These are phyloP conservation scores for Aspergillus fructus DNA, from an alignment of 2,329 filamentous ascomycete genomes.

Conservation along the genomic window DNA sequence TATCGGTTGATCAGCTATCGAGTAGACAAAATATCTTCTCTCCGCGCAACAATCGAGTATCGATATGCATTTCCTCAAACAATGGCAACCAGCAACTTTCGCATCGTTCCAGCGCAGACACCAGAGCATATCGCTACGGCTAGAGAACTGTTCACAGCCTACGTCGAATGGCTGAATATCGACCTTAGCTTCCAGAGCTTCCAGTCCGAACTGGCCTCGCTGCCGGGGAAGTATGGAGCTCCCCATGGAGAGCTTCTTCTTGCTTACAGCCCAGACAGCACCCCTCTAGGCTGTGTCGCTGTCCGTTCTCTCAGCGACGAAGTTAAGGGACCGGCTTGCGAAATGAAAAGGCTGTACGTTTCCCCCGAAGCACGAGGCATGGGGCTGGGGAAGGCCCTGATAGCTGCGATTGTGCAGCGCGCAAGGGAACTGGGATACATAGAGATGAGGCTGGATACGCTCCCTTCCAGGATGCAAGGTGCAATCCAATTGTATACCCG, in stretches of 20 bases:
- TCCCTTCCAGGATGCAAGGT: slow-evolving; percentile 49
- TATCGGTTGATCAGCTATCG: neutral
- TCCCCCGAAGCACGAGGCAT: slow-evolving; percentile 48
- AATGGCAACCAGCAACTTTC: neutral
- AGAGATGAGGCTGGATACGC: slow-evolving; percentile 57
- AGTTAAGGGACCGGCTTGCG: slow-evolving; percentile 35
- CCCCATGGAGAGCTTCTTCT: slow-evolving; percentile 49
- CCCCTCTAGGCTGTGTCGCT: slow-evolving; percentile 51
- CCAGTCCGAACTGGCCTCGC: slow-evolving; percentile 49
- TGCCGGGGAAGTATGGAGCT: slow-evolving; percentile 56
- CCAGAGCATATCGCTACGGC: slow-evolving; percentile 44
- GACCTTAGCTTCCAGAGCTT: slow-evolving; percentile 61
- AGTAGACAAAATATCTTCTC: neutral
- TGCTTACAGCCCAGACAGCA: slow-evolving; percentile 32
- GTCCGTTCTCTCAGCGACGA: slow-evolving; percentile 34
- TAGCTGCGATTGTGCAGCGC: slow-evolving; percentile 44
- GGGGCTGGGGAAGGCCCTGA: slow-evolving; percentile 51
- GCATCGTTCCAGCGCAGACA: slow-evolving; percentile 40
- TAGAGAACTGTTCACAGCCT: slow-evolving; percentile 44
- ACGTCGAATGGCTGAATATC: slow-evolving; percentile 48
- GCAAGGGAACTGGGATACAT: slow-evolving; percentile 52
- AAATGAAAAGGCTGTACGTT: slow-evolving; percentile 61
- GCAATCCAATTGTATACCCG: slow-evolving; percentile 52
- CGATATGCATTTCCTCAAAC: neutral
- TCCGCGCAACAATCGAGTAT: neutral